Evolutionary conservation across 176 grass and related monocot genomes (phyloP), one percentile per base, ranked within the genome.

Genomic region (Lolium rigidum): DNA sequence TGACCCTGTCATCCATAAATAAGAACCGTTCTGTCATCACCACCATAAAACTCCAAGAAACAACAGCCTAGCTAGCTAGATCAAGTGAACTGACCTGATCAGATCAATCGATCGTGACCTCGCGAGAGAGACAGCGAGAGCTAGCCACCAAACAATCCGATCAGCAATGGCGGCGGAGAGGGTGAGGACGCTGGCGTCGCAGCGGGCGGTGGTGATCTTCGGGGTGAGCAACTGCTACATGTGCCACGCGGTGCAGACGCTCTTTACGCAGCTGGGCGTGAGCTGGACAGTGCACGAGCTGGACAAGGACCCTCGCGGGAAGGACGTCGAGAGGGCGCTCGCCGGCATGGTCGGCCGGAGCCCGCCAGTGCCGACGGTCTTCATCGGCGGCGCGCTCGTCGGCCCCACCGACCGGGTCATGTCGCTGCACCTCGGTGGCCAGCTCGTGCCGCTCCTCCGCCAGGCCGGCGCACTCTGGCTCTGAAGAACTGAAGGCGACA

Each of bases 401-500:
- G 93, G 93, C 11, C 46, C 90, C 28, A 95, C 88, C 10, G 93
- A 95, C 61, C 41, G 88, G 76, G 83, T 95, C 71, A 95, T 95
- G 88, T 18, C 90, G 5, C 66, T 95, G 41, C 93, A 95, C 80
- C 85, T 95, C 26, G 49, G 60, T 24, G 90, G 90, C 26, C 90
- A 90, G 73, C 88, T 95, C 24, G 83, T 92, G 69, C 93, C 90
- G 57, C 79, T 95, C 14, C 85, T 95, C 7, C 90, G 90, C 17
- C 74, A 92, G 12, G 93, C 87, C 60, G 93, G 93, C 16, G 92
- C 93, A 4, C 82, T 94, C 10, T 94, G 93, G 93, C 90, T 95
- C 10, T 91, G 66, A 91, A 51, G 22, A 51, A 74, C 15, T 13
- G 49, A 49, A 0, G 69, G 10, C 41, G 41, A 44, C 46, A 20